phyloP scores from a whole-genome alignment of 768 basidiomycete species.

The Tricholoma furcatifolium region DNA sequence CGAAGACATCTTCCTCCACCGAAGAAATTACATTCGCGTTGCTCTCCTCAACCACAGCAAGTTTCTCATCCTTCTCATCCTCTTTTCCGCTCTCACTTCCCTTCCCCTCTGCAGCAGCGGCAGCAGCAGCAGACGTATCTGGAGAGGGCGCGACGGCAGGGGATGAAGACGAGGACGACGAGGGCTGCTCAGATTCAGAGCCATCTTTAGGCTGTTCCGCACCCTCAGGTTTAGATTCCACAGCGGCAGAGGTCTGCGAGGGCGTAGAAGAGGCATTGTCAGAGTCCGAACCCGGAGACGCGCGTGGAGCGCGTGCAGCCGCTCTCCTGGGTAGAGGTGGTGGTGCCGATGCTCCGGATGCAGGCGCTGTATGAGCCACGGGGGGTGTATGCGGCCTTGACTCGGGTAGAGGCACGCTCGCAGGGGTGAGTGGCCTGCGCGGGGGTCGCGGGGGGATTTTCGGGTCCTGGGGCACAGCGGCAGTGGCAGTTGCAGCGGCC shows the following conservation, averaged over 20 bases:
- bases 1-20: conserved; percentile 6
- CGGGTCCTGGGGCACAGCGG: conserved; percentile 6
- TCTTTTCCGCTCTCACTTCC: background rate
- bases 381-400: conserved; percentile 43
- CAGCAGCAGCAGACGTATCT: background rate
- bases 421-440: conserved; percentile 28
- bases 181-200: background rate
- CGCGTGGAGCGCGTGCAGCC: conserved; percentile 47
- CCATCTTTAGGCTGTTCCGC: background rate
- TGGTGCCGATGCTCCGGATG: conserved; percentile 27
- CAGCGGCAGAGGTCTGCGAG: conserved; percentile 16
- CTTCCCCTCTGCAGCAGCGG: background rate
- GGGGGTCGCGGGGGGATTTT: conserved; percentile 17
- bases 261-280: conserved; percentile 27
- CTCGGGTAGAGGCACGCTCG: conserved; percentile 39
- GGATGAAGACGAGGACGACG: background rate
- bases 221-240: conserved; percentile 1
- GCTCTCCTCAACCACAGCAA: background rate
- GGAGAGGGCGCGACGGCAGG: background rate
- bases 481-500: conserved; percentile 1
- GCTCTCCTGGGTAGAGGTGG: conserved; percentile 71
- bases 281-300: conserved; percentile 20
- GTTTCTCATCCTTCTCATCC: background rate
- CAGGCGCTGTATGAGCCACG: conserved; percentile 9
- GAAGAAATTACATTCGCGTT: background rate